These are phyloP conservation scores for Aaosphaeria arxii DNA, from an alignment of 2,329 filamentous ascomycete species.

Conservation along the genomic window DNA sequence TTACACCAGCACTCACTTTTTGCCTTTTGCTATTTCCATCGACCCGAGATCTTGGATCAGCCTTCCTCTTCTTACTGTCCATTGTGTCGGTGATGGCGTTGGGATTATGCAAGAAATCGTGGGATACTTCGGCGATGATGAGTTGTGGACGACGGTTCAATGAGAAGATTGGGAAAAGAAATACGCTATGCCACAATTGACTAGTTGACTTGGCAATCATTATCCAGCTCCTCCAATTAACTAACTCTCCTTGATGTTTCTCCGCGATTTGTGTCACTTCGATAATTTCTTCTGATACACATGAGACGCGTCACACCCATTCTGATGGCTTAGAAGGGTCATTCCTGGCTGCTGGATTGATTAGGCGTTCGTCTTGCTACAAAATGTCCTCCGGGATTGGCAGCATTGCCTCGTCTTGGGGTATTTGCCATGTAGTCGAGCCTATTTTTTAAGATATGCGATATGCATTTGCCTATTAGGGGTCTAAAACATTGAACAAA, in stretches of 20 bases:
- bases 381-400: too few species aligned
- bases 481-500: too few species aligned
- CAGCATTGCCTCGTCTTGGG: too few species aligned
- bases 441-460: too few species aligned
- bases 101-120: neutral
- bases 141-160: neutral
- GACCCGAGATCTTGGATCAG: slow-evolving; percentile 21
- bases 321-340: too few species aligned
- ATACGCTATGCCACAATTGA: neutral
- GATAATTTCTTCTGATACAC: neutral
- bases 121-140: neutral
- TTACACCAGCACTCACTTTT: slow-evolving; percentile 28
- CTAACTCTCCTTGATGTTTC: neutral
- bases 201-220: too few species aligned
- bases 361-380: too few species aligned
- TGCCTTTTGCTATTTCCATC: slow-evolving; percentile 31
- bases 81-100: slow-evolving; percentile 13
- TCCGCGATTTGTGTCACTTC: neutral
- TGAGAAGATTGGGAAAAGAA: neutral
- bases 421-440: too few species aligned
- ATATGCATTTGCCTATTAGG: too few species aligned
- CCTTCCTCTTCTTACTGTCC: slow-evolving; percentile 36
- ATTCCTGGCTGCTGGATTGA: too few species aligned
- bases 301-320: neutral
- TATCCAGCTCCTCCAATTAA: too few species aligned